Evolutionary conservation across 345 rosid genomes (phyloP), one percentile per base, ranked within the genome.

Genomic region (Syzygium aqueum): DNA sequence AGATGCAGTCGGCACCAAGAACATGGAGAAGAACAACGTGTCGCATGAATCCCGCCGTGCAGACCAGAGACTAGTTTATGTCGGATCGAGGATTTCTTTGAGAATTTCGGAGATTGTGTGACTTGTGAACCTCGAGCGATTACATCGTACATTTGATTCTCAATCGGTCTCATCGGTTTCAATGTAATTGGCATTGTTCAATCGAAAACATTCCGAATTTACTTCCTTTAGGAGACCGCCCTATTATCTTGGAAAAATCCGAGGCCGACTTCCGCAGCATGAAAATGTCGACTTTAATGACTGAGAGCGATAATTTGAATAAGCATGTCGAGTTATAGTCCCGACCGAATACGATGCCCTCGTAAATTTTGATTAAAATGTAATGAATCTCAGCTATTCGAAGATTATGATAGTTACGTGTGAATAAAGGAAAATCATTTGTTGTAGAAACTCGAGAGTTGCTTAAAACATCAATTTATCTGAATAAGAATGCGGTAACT

Each of bases 371-470:
- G 7, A 67, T 67, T 73, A 13, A 37, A 37, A 73, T 9, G 80
- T 5, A 0, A 37, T 7, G 6, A 37, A 73, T 73, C 3, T 67
- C 7, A 4, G 1, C 46, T 23, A 0, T 33, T 67, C 43, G 4
- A 65, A 33, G 5, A 67, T 16, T 43, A 53, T 6, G 6, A 53
- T 3, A 14, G 17, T 51, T 14, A 28, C 2, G 10, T 30, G 33
- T 16, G 12, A 11, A 33, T 6, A 16, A 33, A 19, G 5, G 17
- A 67, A 67, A 2, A 16, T 67, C 13, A 17, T 30, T 30, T 19
- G 5, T 25, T 33, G 9, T 17, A 67, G 23, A 67, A 17, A 17
- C 25, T 15, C 12, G 2, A 67, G 25, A 33, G 23, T 4, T 33
- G 13, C 46, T 67, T 19, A 17, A 33, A 17, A 17, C 23, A 67